These are phyloP conservation scores for Comarum palustre DNA, from an alignment of 306 rosid species.

Conservation along the genomic window DNA sequence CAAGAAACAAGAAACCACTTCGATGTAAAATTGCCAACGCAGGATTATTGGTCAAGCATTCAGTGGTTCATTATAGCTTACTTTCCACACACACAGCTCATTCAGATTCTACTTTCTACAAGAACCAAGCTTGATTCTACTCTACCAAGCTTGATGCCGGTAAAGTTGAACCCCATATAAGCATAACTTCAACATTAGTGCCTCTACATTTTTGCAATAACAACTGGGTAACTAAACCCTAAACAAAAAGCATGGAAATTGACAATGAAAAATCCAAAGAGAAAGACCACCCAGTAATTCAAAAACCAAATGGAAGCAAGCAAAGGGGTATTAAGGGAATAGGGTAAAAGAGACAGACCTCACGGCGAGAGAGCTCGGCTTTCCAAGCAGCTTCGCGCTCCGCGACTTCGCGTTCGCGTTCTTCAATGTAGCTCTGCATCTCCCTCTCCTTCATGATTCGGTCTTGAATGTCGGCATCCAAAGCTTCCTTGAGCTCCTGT, in stretches of 20 bases:
- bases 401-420: constrained; percentile 97
- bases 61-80: not conserved
- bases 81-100: not conserved
- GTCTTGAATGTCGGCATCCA: constrained; percentile 93
- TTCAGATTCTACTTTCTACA: too few species aligned
- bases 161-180: too few species aligned
- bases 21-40: not conserved
- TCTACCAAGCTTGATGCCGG: too few species aligned
- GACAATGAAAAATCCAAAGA: not conserved
- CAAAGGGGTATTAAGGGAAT: not conserved
- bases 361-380: constrained; percentile 98
- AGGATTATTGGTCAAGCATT: not conserved
- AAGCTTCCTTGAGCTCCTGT: constrained; percentile 85
- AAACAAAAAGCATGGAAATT: not conserved
- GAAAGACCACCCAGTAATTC: not conserved
- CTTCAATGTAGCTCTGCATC: constrained; percentile 97
- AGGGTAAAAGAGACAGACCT: constrained; percentile 44
- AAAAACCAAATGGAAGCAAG: not conserved
- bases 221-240: not conserved
- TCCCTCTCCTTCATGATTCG: constrained; percentile 96
- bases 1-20: not conserved
- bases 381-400: constrained; percentile 99
- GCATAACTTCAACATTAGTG: too few species aligned
- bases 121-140: too few species aligned
- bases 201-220: too few species aligned